Conservation (phyloP, 768 basidiomycete species). For the Boletales sp. region DNA sequence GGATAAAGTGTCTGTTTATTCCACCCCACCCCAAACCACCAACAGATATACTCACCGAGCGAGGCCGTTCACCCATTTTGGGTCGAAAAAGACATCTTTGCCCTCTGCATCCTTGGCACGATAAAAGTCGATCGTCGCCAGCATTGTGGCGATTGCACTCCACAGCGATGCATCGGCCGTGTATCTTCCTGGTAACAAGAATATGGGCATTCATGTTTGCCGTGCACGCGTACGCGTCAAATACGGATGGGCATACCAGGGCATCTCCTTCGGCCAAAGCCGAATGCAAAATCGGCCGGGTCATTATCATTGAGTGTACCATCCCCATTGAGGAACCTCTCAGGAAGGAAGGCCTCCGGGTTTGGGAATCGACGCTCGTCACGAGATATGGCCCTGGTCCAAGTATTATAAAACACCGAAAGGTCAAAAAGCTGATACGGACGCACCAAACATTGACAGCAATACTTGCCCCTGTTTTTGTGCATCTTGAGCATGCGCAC, state of each 20-base stretch:
- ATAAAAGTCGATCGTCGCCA: slow-evolving; percentile 9
- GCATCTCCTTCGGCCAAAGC: slow-evolving; percentile 12
- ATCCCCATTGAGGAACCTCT: slow-evolving; percentile 11
- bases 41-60: slow-evolving; percentile 1
- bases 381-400: slow-evolving; percentile 4
- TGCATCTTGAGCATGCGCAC: neutral
- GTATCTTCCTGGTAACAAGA: neutral
- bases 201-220: neutral
- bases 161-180: slow-evolving; percentile 5
- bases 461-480: slow-evolving; percentile 7
- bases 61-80: slow-evolving; percentile 6
- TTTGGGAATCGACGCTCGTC: slow-evolving; percentile 10
- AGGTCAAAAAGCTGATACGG: neutral
- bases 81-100: neutral
- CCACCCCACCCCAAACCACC: no score
- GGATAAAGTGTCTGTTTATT: no score
- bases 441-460: slow-evolving; percentile 12
- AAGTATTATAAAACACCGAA: neutral
- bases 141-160: slow-evolving; percentile 10
- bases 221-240: neutral
- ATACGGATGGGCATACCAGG: neutral
- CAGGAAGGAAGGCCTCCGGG: slow-evolving; percentile 2
- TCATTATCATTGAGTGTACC: slow-evolving; percentile 6
- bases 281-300: slow-evolving; percentile 9
- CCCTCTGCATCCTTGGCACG: neutral